Percentiles rank a stretch among this genome's conserved stretches.
Conservation (phyloP, 257 asterid species). For the Solanum clarkiae region DNA sequence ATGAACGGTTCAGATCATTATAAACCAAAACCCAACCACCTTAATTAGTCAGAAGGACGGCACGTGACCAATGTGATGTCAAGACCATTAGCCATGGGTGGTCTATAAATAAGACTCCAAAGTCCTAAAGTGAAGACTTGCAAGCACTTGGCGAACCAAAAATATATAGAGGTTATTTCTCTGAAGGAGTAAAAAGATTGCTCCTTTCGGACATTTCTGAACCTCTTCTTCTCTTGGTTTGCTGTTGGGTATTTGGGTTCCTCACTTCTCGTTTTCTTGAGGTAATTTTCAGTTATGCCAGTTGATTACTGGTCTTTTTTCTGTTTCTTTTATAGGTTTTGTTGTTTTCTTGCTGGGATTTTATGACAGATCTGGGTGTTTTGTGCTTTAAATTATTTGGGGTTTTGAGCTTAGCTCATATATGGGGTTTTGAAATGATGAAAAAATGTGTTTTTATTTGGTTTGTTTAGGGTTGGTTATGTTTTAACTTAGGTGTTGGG, state of each 20-base stretch:
- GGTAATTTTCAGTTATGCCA: not conserved
- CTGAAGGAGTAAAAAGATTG: not conserved
- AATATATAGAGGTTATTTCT: not conserved
- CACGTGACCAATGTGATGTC: not conserved
- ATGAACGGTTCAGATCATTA: not conserved
- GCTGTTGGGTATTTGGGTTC: not conserved
- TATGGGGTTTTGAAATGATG: not conserved
- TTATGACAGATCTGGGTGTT: not conserved
- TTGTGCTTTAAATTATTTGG: not conserved
- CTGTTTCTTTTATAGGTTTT: not conserved
- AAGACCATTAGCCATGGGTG: not conserved
- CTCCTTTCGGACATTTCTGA: not conserved
- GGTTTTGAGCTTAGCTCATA: not conserved
- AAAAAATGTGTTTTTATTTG: not conserved
- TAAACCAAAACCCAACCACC: not conserved
- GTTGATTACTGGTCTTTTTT: not conserved
- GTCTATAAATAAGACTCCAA: conserved; percentile 14
- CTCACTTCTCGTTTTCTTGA: not conserved
- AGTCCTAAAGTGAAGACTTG: not conserved
- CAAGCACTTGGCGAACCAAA: conserved; percentile 14
- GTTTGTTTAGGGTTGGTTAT: not conserved
- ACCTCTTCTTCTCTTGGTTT: not conserved
- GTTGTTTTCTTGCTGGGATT: not conserved
- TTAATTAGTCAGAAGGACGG: not conserved
- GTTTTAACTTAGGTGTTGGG: not conserved